Evolutionary conservation across 2,329 filamentous ascomycete genomes (phyloP), one percentile per base, ranked within the genome.

Genomic region (Pseudogymnoascus sp.): DNA sequence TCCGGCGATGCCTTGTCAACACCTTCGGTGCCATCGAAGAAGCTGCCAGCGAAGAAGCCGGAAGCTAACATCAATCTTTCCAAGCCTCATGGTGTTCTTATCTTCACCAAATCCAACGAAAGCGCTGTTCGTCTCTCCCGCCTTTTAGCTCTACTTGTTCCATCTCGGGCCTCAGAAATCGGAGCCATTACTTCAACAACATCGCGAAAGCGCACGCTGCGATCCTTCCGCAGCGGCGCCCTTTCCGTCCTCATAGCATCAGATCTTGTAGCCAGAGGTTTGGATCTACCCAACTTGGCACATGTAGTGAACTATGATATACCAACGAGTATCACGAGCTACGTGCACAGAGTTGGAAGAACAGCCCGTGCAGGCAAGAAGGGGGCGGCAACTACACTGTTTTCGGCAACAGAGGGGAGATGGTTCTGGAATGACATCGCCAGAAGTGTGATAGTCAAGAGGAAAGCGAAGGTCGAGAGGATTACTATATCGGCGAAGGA

Each of bases 241-340:
- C 74, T 89, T 25, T 85, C 86, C 6, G 84, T 96, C 54, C 83
- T 97, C 43, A 87, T 97, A 50, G 91, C 92, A 0, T 96, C 94
- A 0, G 93, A 97, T 71, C 87, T 95, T n/a, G 90, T 94, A 1
- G 90, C 91, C 2, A 89, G 93, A 65, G 94, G 93, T 68, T 85
- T 97, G 25, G 93, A 97, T 73, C 80, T 96, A 11, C 83, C 85
- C 0, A 81, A 83, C 54, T 81, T 97, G 54, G 85, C 86, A 35
- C 89, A 96, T 70, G 91, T 97, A 54, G 79, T 97, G 74, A 97
- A 96, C 76, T 97, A 97, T 77, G 93, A 97, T 72, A 81, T 97
- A 59, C 93, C 93, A 0, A 81, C 85, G 4, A 92, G 87, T 69
- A 77, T 91, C 34, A 88, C 88, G 5, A 88, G 86, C 22, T 97